These are phyloP conservation scores for Paramecium sexaurelia DNA, from an alignment of 73 alveolate genomes.

Conservation along the genomic window DNA sequence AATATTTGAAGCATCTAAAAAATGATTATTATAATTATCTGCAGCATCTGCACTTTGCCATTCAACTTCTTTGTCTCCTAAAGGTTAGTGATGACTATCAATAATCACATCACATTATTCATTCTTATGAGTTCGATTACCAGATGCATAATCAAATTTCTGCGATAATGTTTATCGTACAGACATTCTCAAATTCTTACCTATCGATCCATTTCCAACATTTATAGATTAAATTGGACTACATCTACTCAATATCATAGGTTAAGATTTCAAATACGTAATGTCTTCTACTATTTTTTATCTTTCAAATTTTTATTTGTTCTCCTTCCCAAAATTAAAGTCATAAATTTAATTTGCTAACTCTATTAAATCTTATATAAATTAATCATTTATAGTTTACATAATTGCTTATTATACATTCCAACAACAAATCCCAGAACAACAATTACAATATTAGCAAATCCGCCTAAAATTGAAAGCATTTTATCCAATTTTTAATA, in stretches of 20 bases:
- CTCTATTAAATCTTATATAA: background rate
- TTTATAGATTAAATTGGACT: background rate
- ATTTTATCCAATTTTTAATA: slow-evolving; percentile 26
- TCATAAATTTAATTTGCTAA: slow-evolving; percentile 26
- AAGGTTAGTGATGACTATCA: background rate
- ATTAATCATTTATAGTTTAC: background rate
- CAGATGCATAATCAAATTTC: background rate
- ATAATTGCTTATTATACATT: slow-evolving; percentile 26
- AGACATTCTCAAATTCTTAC: background rate
- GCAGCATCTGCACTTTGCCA: background rate
- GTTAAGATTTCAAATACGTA: background rate
- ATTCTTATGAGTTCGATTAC: background rate
- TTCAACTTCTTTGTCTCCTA: background rate
- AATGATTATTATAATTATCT: background rate
- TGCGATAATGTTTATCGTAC: background rate
- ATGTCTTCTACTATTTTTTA: background rate
- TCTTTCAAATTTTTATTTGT: background rate
- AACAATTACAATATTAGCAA: slow-evolving; percentile 36
- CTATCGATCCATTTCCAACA: background rate
- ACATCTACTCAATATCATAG: background rate
- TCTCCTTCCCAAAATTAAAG: background rate
- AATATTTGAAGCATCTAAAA: background rate
- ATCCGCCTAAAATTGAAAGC: slow-evolving; percentile 49
- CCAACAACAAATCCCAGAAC: slow-evolving; percentile 7
- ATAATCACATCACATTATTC: background rate